Evolutionary conservation across 2,329 filamentous ascomycete species (phyloP), one percentile per base, ranked within the genome.

Genomic region (Neophaeococcomyces mojaviensis): DNA sequence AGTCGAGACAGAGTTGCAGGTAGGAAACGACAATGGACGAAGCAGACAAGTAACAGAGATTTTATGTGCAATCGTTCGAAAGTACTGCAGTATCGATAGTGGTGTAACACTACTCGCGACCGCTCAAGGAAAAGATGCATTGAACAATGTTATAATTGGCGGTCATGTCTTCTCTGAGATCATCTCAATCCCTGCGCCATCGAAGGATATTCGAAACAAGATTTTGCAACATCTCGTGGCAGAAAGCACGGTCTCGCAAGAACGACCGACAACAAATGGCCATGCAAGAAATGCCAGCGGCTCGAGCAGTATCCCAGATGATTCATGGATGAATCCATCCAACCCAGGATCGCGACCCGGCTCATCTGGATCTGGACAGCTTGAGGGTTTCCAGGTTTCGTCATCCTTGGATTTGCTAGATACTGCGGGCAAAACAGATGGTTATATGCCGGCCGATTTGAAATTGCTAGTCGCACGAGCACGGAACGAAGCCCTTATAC

Each of bases 401-500:
- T 69, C 79, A 0, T 78, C 84, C 39, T 78, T 98, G 8, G 92
- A 98, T 62, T 86, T 97, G 48, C 78, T 97, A 7, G 90, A 97
- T 52, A 76, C 98, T 46, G 88, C 94, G 15, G 89, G 92, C 1
- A 84, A 90, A 56, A 97, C 90, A 0, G 92, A 98, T 61, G 92
- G 92, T 1, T 98, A 97, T 62, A 96, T 97, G 89, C 90, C 92
- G 1, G 92, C 89, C 3, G 92, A 98, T 63, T 73, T 98, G 31
- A 81, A 84, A 13, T 75, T 96, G 2, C 78, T 98, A 9, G 85
- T 94, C 15, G 83, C 87, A 9, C 79, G 92, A 48, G 90, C 92
- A 31, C 80, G 89, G 44, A 95, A 90, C 57, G 92, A 97, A 67
- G 87, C 90, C 20, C 77, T 98, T 13, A 94, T 97, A 56, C 84